Conservation (phyloP, 805 yeast genomes). For the Zygosaccharomyces siamensis region DNA sequence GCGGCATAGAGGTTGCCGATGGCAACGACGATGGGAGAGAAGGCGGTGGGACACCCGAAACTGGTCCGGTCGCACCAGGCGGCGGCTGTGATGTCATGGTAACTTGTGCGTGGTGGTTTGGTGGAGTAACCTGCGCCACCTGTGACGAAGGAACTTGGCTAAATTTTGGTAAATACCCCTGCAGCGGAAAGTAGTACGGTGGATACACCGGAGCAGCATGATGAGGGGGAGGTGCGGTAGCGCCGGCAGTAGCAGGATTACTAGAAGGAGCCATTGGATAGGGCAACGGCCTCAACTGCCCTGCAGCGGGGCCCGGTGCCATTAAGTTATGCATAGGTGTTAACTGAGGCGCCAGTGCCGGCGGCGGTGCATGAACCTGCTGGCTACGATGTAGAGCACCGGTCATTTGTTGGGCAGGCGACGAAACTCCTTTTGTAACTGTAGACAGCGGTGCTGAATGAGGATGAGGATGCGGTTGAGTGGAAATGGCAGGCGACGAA, state of each 20-base stretch:
- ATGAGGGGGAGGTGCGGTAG: not conserved
- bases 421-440: too few species aligned
- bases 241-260: not conserved
- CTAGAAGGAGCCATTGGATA: not conserved
- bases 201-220: not conserved
- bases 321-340: not conserved
- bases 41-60: slow-evolving; percentile 13
- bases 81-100: slow-evolving; percentile 11
- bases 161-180: slow-evolving; percentile 1
- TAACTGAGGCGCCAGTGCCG: not conserved
- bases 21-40: slow-evolving; percentile 11
- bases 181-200: slow-evolving; percentile 3
- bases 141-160: not conserved
- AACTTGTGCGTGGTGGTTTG: not conserved
- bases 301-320: slow-evolving; percentile 1
- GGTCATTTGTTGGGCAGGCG: too few species aligned
- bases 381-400: too few species aligned
- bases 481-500: not conserved
- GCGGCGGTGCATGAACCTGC: too few species aligned
- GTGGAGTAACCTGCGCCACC: not conserved
- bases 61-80: slow-evolving; percentile 10
- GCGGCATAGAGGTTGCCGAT: slow-evolving; percentile 9
- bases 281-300: not conserved
- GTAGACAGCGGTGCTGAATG: too few species aligned
- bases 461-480: not conserved